phyloP scores from a whole-genome alignment of 2,329 filamentous ascomycete genomes.

The Fusarium citri region DNA sequence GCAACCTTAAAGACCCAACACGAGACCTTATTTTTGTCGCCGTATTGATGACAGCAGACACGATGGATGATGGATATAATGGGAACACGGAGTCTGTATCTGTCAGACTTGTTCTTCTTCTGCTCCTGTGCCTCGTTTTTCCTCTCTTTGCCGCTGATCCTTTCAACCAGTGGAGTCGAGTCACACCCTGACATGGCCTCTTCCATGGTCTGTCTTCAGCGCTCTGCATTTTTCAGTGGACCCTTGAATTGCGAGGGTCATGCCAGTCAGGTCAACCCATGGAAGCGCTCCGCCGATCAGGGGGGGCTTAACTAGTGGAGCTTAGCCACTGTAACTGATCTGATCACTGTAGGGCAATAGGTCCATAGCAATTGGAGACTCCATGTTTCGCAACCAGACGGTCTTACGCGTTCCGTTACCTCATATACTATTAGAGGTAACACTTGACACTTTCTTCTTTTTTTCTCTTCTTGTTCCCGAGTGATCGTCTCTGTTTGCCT shows the following conservation, averaged over 20 bases:
- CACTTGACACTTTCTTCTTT: neutral
- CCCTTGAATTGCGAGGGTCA: slow-evolving; percentile 11
- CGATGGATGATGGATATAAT: neutral
- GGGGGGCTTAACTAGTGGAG: neutral
- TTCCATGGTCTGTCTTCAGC: slow-evolving; percentile 6
- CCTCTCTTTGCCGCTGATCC: slow-evolving; percentile 12
- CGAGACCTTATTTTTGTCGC: neutral
- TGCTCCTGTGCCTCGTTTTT: neutral
- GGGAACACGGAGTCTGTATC: neutral
- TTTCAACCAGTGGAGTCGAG: neutral
- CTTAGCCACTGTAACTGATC: neutral
- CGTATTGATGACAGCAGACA: neutral
- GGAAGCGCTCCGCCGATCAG: slow-evolving; percentile 23
- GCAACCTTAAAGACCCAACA: slow-evolving; percentile 18
- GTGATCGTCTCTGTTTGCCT: slow-evolving; percentile 9
- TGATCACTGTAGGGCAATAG: slow-evolving; percentile 10
- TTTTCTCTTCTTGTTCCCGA: neutral
- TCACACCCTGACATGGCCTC: slow-evolving; percentile 16
- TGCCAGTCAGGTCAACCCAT: too few species aligned
- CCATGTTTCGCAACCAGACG: slow-evolving; percentile 10
- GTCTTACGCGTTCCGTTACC: slow-evolving; percentile 34
- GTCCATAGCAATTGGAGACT: slow-evolving; percentile 1
- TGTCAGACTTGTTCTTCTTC: neutral
- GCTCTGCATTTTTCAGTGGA: slow-evolving; percentile 10
- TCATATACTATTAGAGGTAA: slow-evolving; percentile 25